Percentiles rank a stretch among this genome's conserved stretches.
Conservation (phyloP, 352 stramenopile species). For the Phytopythium cucurbitacearum region DNA sequence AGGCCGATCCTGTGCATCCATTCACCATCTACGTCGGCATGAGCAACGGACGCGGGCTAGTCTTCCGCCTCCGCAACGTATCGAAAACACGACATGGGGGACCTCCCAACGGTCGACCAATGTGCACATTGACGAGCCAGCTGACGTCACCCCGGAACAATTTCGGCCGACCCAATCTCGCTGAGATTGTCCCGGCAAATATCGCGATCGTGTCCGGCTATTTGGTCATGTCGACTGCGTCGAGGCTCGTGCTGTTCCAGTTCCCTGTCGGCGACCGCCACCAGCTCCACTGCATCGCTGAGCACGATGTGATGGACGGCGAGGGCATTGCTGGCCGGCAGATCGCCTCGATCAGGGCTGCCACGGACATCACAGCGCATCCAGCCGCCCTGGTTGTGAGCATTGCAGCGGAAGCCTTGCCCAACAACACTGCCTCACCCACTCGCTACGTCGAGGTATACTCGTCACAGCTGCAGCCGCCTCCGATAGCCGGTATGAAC, state of each 20-base stretch:
- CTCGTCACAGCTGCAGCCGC: conserved; percentile 16
- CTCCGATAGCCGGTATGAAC: conserved; percentile 14
- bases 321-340: background rate
- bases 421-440: background rate
- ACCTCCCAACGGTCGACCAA: conserved; percentile 2
- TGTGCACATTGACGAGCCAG: conserved; percentile 20
- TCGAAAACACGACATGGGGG: conserved; percentile 8
- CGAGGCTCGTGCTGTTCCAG: conserved; percentile 19
- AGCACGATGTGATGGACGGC: conserved; percentile 6
- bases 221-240: conserved; percentile 13
- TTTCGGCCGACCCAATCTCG: background rate
- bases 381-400: conserved; percentile 13
- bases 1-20: conserved; percentile 12
- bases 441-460: conserved; percentile 12
- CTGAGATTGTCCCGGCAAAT: background rate
- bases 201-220: conserved; percentile 22
- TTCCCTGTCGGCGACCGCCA: conserved; percentile 13
- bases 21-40: conserved; percentile 19
- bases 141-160: conserved; percentile 8
- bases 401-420: background rate
- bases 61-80: conserved; percentile 25
- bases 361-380: conserved; percentile 14
- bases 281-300: conserved; percentile 16
- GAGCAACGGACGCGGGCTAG: conserved; percentile 15
- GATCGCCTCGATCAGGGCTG: conserved; percentile 7